Base-by-base conservation (phyloP, 73 alveolate genomes). In the Stentor coeruleus region DNA sequence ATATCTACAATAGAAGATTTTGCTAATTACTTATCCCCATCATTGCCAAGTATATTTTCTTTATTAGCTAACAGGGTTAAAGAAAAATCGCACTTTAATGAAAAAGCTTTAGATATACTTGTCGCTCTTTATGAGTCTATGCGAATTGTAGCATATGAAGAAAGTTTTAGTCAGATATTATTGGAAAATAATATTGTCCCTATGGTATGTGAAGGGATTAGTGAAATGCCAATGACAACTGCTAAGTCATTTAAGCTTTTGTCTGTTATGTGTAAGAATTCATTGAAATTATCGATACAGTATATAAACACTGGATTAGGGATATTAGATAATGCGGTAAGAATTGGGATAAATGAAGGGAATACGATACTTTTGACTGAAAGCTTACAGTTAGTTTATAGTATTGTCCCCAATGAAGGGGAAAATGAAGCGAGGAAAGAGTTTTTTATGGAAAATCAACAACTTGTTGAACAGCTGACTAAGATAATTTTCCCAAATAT, bases 401-500 rank as follows among this genome's bases (percentile, higher is more conserved):
- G 28, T 11, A 49, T 49, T 6, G 20, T 49, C 28, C 66, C 66
- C 20, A 11, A 6, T 11, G 66, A 49, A 20, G 6, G 28, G 20
- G 66, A 49, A 11, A 49, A 26, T 2, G 33, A 33, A 66, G 79
- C 4, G 3, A 74, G 3, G 30, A 41, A 31, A 41, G 83, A 77
- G 83, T 72, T 26, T 85, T 58, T 80, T 39, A 81, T 28, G 82
- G 59, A 3, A 85, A 81, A 59, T 58, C 84, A 14, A 58, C 83
- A 81, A 42, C 37, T 33, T 28, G 11, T 66, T 26, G 59, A 58
- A 14, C 35, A 81, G 59, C 39, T 86, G 3, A 90, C 88, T 3
- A 88, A 89, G 58, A 80, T 59, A 35, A 74, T 89, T 58, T 74
- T 89, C 14, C 95, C 95, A 59, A 79, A 58, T 36, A 39, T 89